Conservation (phyloP, 1,139 yeast genomes). For the Candida tetrigidarum region DNA sequence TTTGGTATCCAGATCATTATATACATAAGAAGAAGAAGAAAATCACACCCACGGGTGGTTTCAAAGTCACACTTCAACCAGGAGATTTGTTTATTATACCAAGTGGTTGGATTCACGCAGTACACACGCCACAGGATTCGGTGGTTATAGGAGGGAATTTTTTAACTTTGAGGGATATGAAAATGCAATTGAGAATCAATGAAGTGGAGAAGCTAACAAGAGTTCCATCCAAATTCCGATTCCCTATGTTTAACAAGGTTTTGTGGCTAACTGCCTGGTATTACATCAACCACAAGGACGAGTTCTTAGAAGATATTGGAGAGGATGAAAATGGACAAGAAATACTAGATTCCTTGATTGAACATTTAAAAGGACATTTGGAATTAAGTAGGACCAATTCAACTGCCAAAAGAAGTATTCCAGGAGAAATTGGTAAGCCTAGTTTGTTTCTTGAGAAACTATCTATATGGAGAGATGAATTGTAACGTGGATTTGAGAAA, state of each 20-base stretch:
- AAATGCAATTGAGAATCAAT: constrained; percentile 63
- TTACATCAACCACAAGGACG: constrained; percentile 32
- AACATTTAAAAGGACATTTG: constrained; percentile 29
- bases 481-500: neutral
- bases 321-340: constrained; percentile 10
- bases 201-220: constrained; percentile 67
- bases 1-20: constrained; percentile 66
- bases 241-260: constrained; percentile 75
- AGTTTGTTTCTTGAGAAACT: constrained; percentile 22
- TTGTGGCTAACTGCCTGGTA: constrained; percentile 67
- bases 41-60: constrained; percentile 47
- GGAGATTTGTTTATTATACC: constrained; percentile 88
- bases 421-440: constrained; percentile 29
- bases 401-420: constrained; percentile 34
- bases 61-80: constrained; percentile 61
- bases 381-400: constrained; percentile 31
- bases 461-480: constrained; percentile 22
- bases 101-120: constrained; percentile 94
- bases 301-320: constrained; percentile 26
- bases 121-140: constrained; percentile 80
- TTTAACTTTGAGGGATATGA: constrained; percentile 64
- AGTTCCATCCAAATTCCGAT: constrained; percentile 77
- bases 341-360: constrained; percentile 17
- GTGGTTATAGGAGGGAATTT: constrained; percentile 89
- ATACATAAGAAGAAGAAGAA: constrained; percentile 28